These are phyloP conservation scores for Acer negundo DNA, from an alignment of 345 rosid species.

Conservation along the genomic window DNA sequence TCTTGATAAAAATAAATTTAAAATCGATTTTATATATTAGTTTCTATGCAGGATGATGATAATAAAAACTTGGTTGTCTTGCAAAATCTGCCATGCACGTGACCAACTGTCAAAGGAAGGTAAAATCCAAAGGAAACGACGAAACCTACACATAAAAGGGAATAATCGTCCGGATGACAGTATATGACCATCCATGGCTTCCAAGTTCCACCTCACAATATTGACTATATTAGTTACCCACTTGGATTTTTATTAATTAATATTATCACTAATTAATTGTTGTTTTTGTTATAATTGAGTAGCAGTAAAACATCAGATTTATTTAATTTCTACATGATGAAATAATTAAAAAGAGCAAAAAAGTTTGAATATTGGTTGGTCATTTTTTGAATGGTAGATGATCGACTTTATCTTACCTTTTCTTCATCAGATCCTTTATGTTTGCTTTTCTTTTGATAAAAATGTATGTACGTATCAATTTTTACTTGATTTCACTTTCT, in stretches of 20 bases:
- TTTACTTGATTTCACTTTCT: neutral
- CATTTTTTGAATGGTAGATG: constrained; percentile 50
- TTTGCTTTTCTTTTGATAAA: constrained; percentile 24
- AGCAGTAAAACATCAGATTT: neutral
- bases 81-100: constrained; percentile 51
- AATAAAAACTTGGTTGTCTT: constrained; percentile 25
- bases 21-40: constrained; percentile 12
- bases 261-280: neutral
- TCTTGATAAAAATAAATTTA: neutral
- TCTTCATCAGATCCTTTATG: neutral
- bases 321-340: neutral
- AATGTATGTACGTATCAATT: neutral
- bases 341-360: no score
- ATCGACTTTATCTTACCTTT: constrained; percentile 31
- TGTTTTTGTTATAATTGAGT: neutral
- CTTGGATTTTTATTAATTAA: constrained; percentile 6
- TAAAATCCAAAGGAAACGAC: constrained; percentile 68
- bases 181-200: neutral
- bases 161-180: constrained; percentile 53
- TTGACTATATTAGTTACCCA: constrained; percentile 28
- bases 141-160: constrained; percentile 51
- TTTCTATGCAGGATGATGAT: no score
- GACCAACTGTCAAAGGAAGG: constrained; percentile 43
- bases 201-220: constrained; percentile 13
- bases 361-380: constrained; percentile 32